A percentile compares a stretch with the other conserved stretches of the same genome.
Conservation (phyloP, 345 rosid species). For the Reutealis trisperma region DNA sequence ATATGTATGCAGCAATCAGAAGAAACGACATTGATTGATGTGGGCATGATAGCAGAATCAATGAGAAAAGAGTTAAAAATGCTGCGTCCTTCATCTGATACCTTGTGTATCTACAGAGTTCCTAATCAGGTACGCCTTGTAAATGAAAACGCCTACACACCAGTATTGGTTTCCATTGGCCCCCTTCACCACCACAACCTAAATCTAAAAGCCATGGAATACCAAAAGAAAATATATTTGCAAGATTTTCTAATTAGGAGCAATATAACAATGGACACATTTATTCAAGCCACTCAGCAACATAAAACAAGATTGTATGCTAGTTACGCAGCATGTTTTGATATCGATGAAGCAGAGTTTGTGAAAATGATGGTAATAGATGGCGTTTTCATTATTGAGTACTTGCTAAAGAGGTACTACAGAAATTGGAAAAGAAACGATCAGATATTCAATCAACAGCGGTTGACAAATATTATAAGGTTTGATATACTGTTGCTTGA, state of each 20-base stretch:
- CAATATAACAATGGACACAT: neutral
- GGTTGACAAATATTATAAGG: neutral
- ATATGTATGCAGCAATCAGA: no score
- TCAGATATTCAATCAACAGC: neutral
- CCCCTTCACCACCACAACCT: neutral
- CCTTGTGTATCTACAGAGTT: constrained; percentile 15
- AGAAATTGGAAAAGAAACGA: neutral
- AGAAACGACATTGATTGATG: no score
- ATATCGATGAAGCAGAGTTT: no score
- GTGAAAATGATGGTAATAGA: neutral
- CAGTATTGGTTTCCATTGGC: neutral
- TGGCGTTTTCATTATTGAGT: neutral
- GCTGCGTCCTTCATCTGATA: neutral
- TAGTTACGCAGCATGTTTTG: no score
- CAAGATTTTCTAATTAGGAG: neutral
- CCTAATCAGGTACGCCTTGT: neutral
- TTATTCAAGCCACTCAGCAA: no score
- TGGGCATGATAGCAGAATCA: neutral
- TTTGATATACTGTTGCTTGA: neutral
- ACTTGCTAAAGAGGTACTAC: neutral
- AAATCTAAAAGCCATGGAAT: neutral
- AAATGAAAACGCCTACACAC: neutral
- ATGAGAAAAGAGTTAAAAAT: neutral
- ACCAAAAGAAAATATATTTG: neutral
- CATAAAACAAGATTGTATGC: no score